These are phyloP conservation scores for Camelina sativa DNA, from an alignment of 345 rosid species.

Conservation along the genomic window DNA sequence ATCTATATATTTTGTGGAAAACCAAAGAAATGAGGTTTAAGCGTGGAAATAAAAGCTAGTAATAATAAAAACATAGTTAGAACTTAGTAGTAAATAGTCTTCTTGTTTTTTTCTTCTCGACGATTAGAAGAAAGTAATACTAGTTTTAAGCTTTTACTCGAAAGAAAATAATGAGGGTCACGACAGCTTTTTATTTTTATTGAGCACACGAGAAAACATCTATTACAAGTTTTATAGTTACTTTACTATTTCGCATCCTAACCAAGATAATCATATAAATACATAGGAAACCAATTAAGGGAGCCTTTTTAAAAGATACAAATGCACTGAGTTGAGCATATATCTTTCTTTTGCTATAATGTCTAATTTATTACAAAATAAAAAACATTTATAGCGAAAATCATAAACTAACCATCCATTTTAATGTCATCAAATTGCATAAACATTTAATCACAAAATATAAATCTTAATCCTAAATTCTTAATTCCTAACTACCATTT, in stretches of 20 bases:
- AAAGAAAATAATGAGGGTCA: neutral
- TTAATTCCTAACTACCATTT: neutral
- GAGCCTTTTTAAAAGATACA: neutral
- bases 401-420: no score
- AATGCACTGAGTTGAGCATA: neutral
- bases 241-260: neutral
- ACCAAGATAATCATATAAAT: neutral
- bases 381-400: no score
- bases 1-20: no score
- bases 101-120: no score
- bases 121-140: no score
- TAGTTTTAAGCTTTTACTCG: neutral
- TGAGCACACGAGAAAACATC: slow-evolving; percentile 25
- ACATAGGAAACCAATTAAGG: neutral
- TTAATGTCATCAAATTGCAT: neutral
- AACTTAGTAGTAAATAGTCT: no score
- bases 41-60: neutral
- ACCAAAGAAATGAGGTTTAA: no score
- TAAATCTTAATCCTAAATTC: no score
- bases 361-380: no score
- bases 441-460: neutral
- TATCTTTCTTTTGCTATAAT: neutral
- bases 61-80: no score
- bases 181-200: slow-evolving; percentile 3
- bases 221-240: slow-evolving; percentile 9